These are phyloP conservation scores for Tuber umbilicatum DNA, from an alignment of 495 filamentous ascomycete species.

Conservation along the genomic window DNA sequence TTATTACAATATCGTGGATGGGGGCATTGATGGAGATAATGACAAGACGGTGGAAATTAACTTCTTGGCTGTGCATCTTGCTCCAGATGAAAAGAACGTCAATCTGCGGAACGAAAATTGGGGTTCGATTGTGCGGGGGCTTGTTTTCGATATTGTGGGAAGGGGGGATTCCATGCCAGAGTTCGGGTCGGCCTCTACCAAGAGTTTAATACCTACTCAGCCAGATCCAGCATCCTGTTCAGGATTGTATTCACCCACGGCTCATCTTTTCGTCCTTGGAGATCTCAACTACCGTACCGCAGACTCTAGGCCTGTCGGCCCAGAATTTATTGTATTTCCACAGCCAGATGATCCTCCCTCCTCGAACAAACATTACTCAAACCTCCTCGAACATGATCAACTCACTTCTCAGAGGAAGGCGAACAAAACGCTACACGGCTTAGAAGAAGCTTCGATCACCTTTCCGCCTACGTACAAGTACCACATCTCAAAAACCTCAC, in stretches of 20 bases:
- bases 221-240: constrained; percentile 6
- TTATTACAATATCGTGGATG: constrained; percentile 44
- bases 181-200: constrained; percentile 25
- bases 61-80: constrained; percentile 82
- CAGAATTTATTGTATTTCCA: constrained; percentile 53
- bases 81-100: constrained; percentile 69
- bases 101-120: constrained; percentile 74
- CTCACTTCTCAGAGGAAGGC: constrained; percentile 60
- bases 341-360: constrained; percentile 51
- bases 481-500: constrained; percentile 46
- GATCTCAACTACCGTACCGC: constrained; percentile 93
- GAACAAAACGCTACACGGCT: constrained; percentile 63
- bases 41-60: constrained; percentile 58
- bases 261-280: constrained; percentile 78
- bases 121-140: constrained; percentile 66
- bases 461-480: constrained; percentile 97
- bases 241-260: constrained; percentile 61
- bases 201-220: constrained; percentile 9
- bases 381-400: constrained; percentile 70
- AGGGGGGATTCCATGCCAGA: constrained; percentile 35
- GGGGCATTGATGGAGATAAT: constrained; percentile 14
- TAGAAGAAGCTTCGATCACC: constrained; percentile 63
- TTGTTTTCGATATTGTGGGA: constrained; percentile 60
- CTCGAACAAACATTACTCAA: constrained; percentile 49
- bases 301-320: constrained; percentile 51